Evolutionary conservation across 768 basidiomycete species (phyloP).

Genomic region (Boletus rubescentipes): DNA sequence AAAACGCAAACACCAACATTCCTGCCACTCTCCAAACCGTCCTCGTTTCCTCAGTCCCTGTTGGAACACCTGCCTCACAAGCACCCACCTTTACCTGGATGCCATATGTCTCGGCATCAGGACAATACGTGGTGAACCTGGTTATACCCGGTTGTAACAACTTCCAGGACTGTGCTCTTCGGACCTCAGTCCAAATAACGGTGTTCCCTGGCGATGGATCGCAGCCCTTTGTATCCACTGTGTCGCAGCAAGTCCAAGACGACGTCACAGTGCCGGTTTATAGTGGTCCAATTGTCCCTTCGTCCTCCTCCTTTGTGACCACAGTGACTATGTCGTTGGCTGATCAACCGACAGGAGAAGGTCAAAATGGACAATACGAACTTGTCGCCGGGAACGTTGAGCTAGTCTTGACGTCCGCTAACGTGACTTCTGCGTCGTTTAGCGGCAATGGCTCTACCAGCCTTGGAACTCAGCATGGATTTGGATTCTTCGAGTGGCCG

Average conservation of each 20-base stretch:
- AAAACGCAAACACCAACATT: constrained; percentile 67
- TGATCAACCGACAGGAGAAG: constrained; percentile 58
- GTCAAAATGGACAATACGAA: constrained; percentile 67
- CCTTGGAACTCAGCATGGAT: constrained; percentile 46
- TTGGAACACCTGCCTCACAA: constrained; percentile 56
- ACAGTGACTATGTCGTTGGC: constrained; percentile 77
- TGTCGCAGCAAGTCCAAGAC: constrained; percentile 68
- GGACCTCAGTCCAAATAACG: constrained; percentile 81
- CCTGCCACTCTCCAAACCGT: constrained; percentile 79
- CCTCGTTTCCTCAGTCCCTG: constrained; percentile 63
- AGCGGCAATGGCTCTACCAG: constrained; percentile 34
- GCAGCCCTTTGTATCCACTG: constrained; percentile 60
- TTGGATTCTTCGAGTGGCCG: constrained; percentile 92
- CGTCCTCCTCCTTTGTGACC: constrained; percentile 66
- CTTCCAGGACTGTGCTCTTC: constrained; percentile 73
- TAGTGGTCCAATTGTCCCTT: constrained; percentile 78
- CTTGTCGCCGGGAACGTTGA: constrained; percentile 88
- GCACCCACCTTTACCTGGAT: constrained; percentile 87
- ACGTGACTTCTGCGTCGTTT: constrained; percentile 36
- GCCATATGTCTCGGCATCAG: constrained; percentile 89
- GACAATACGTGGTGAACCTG: constrained; percentile 81
- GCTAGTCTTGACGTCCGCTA: constrained; percentile 67
- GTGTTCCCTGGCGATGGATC: constrained; percentile 76
- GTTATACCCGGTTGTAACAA: constrained; percentile 84
- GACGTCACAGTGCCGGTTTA: constrained; percentile 72